Base-by-base conservation (phyloP, 495 filamentous ascomycete genomes). In the Annulohypoxylon stygium region DNA sequence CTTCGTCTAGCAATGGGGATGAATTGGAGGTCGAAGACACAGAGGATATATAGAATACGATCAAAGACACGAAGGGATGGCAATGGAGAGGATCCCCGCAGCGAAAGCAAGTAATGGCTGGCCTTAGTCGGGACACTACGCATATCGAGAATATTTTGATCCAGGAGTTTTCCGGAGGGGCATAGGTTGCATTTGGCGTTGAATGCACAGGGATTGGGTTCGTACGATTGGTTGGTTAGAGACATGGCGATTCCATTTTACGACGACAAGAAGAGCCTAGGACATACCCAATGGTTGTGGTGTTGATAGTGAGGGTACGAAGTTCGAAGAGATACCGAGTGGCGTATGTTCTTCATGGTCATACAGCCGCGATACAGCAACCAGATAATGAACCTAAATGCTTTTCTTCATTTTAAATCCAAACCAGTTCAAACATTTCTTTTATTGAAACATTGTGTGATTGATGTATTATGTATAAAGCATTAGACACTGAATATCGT, bases 141-240 rank as follows among this genome's bases (percentile, higher is more conserved):
- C 63, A 34, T 41, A 54, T 53, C 10, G 64, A 51, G 62, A 66
- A 57, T 54, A 67, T 66, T 67, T 39, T 60, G 48, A 45, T 51
- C 62, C 50, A 25, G 67, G 62, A 67, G 67, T 74, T 70, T 39
- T 66, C 50, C 25, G 16, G 37, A 12, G 62, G 65, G 58, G 62
- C 41, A 64, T 58, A 34, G 67, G 58, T 67, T 74, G 67, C 71
- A 70, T 74, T 62, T 62, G 67, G 66, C 71, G 67, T 67, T 65
- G 11, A 59, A 63, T 67, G 67, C 58, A 65, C 43, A 45, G 59
- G 50, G 63, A 57, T 47, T 39, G 25, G 71, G 58, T 67, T 30
- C 61, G 18, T 51, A 66, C 54, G 65, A 48, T 33, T 54, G 59
- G 55, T 66, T 70, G 67, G 66, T 64, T 70, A 62, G 67, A 59